Evolutionary conservation across 257 asterid genomes (phyloP), one percentile per base, ranked within the genome.

Genomic region (Perilla frutescens): DNA sequence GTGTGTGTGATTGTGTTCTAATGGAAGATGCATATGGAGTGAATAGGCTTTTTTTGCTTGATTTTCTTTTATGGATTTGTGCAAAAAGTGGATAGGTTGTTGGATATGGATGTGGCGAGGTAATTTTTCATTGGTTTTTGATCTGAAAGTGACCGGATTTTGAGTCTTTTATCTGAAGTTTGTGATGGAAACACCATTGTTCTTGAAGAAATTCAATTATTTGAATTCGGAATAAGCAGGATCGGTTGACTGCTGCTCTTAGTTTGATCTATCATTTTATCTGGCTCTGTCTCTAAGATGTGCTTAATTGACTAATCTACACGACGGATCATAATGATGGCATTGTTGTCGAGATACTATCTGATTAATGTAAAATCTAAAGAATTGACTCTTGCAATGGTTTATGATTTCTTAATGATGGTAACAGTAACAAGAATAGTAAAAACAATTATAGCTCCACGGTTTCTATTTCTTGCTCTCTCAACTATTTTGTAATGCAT

Each of bases 111-210:
- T 20, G 63, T 31, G 12, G 34, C 0, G 5, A 10, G 26, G 34
- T 14, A 14, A 34, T 6, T 12, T 53, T 39, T 63, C 37, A 9
- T 65, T 59, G 20, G 15, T 57, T 13, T 49, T 44, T 71, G 69
- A 73, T 77, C 77, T 62, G 80, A 59, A 62, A 26, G 75, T 2
- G 72, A 34, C 60, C 63, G 4, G 62, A 14, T 70, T 72, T 73
- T 5, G 48, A 10, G 60, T 55, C 36, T 43, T 65, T 15, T 5
- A 20, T 14, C 51, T 59, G 62, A 43, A 32, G 54, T 47, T 13
- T 66, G 63, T 48, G 76, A 12, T 4, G 40, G 50, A 68, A 48
- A 20, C 44, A 39, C 51, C 47, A 10, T 72, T 51, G 61, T 51
- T 53, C 26, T 40, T 66, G 64, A 37, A 41, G 6, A 13, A 61